These are phyloP conservation scores for Dactylonectria macrodidyma DNA, from an alignment of 2,329 filamentous ascomycete genomes.

Conservation along the genomic window DNA sequence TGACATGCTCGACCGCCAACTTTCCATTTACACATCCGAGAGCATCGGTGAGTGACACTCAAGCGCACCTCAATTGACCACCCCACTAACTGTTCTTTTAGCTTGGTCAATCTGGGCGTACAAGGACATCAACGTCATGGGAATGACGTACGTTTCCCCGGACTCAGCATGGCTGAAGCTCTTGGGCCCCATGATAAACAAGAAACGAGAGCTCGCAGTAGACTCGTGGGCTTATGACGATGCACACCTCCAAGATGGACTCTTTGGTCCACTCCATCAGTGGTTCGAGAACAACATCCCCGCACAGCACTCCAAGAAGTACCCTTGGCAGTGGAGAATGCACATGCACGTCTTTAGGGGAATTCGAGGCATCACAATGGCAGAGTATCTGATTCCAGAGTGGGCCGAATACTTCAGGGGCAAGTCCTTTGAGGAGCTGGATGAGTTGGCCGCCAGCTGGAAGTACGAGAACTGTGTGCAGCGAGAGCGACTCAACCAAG, in stretches of 20 bases:
- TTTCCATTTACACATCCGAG: constrained; percentile 51
- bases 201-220: constrained; percentile 67
- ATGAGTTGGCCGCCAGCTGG: constrained; percentile 66
- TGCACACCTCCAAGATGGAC: constrained; percentile 48
- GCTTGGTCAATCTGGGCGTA: constrained; percentile 73
- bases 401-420: constrained; percentile 68
- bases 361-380: constrained; percentile 57
- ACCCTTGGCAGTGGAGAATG: constrained; percentile 64
- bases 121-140: constrained; percentile 70
- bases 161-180: constrained; percentile 64
- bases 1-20: constrained; percentile 58
- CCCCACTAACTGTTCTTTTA: constrained; percentile 8
- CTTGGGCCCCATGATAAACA: constrained; percentile 66
- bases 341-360: constrained; percentile 64
- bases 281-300: constrained; percentile 62
- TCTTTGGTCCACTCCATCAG: constrained; percentile 56
- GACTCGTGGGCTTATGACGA: constrained; percentile 67
- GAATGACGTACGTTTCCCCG: constrained; percentile 65
- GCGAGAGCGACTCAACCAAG: constrained; percentile 65
- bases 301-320: constrained; percentile 59
- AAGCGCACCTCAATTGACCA: not conserved
- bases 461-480: constrained; percentile 68
- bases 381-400: constrained; percentile 66
- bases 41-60: constrained; percentile 37
- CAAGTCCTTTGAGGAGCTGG: constrained; percentile 65